These are phyloP conservation scores for Trametes cubensis DNA, from an alignment of 768 basidiomycete genomes.

Conservation along the genomic window DNA sequence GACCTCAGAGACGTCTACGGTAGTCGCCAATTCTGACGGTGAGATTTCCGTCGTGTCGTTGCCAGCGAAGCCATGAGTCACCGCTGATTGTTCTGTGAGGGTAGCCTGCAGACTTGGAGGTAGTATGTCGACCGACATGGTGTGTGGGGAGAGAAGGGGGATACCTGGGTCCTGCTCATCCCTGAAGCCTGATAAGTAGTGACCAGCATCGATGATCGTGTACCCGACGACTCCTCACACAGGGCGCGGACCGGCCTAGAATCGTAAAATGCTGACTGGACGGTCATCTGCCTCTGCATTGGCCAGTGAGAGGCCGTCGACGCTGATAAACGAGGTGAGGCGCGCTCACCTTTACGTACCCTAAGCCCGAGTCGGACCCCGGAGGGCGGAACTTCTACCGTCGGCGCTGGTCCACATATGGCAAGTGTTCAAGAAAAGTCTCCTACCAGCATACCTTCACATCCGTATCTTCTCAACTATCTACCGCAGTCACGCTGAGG, in stretches of 20 bases:
- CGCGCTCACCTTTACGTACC: constrained; percentile 8
- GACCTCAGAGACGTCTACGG: not conserved
- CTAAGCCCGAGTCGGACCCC: not conserved
- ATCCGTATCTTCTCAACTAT: too few species aligned
- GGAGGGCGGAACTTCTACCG: not conserved
- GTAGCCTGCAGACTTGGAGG: not conserved
- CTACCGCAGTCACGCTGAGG: too few species aligned
- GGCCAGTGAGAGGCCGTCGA: not conserved
- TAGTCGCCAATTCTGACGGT: too few species aligned
- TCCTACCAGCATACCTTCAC: not conserved
- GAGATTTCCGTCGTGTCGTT: too few species aligned
- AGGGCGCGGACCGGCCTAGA: constrained; percentile 4
- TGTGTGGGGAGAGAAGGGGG: not conserved
- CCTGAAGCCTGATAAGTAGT: not conserved
- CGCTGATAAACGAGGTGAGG: constrained; percentile 2
- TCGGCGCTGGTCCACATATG: not conserved
- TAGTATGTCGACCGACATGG: not conserved
- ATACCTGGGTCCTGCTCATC: too few species aligned
- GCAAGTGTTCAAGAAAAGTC: constrained; percentile 10
- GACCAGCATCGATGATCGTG: not conserved
- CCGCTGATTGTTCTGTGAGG: not conserved
- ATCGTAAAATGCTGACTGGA: not conserved
- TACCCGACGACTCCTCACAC: not conserved
- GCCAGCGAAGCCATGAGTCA: not conserved
- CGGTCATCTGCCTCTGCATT: not conserved